These are phyloP conservation scores for Fusarium agapanthi DNA, from an alignment of 2,329 filamentous ascomycete genomes.

Conservation along the genomic window DNA sequence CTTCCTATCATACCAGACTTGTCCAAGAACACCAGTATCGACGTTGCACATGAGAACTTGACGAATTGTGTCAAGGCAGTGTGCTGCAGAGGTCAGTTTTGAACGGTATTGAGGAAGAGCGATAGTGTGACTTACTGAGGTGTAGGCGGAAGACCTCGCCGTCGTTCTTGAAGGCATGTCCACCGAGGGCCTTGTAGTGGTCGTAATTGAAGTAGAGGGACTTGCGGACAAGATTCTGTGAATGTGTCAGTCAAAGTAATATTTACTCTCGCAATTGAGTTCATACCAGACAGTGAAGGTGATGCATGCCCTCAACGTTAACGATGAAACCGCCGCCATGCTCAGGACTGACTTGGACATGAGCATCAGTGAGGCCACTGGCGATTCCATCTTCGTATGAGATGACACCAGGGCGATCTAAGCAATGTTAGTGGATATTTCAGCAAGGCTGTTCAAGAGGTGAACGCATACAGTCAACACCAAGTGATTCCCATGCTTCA, in stretches of 20 bases:
- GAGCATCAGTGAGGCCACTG: conserved; percentile 61
- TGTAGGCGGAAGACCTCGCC: conserved; percentile 64
- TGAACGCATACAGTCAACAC: conserved; percentile 54
- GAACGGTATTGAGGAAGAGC: too few species aligned
- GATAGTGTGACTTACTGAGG: conserved; percentile 56
- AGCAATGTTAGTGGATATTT: not conserved
- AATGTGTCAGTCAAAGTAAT: not conserved
- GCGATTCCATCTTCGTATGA: conserved; percentile 56
- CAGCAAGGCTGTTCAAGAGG: too few species aligned
- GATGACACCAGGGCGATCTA: conserved; percentile 59
- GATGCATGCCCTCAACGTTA: conserved; percentile 66
- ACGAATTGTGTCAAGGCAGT: conserved; percentile 69
- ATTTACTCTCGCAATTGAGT: accelerated
- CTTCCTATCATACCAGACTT: conserved; percentile 64
- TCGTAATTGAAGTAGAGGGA: conserved; percentile 67
- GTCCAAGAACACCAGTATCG: conserved; percentile 67
- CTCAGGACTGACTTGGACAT: conserved; percentile 63
- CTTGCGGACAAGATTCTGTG: conserved; percentile 65
- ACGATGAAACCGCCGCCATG: conserved; percentile 68
- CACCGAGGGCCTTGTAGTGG: conserved; percentile 60
- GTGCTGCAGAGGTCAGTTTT: conserved; percentile 38
- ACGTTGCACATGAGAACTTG: conserved; percentile 71
- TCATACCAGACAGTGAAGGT: conserved; percentile 65
- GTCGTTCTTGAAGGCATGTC: conserved; percentile 64
- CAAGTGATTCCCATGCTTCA: conserved; percentile 60